Evolutionary conservation across 176 grass and related monocot species (phyloP).

Genomic region (Cymbopogon citratus): DNA sequence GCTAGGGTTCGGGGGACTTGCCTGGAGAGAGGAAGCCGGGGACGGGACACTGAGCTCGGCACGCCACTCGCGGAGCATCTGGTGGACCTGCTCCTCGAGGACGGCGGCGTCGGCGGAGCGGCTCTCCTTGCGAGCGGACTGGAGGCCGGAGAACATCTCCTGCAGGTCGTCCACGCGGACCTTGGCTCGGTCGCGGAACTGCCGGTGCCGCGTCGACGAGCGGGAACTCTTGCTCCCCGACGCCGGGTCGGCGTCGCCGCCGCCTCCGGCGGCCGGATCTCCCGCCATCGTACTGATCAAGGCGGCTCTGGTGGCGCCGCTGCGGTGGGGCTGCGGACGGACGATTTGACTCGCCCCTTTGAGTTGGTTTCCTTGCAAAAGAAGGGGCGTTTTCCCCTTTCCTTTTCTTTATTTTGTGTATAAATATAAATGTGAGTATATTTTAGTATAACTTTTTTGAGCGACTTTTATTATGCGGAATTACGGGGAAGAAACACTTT

Average conservation of each 20-base stretch:
- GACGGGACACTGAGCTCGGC: constrained; percentile 77
- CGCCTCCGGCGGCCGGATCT: constrained; percentile 21
- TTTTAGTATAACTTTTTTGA: no score
- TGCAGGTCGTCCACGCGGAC: constrained; percentile 84
- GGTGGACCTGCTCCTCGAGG: constrained; percentile 85
- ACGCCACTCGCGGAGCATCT: constrained; percentile 91
- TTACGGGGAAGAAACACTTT: not conserved
- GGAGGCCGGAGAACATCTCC: constrained; percentile 83
- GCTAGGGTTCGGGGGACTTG: constrained; percentile 32
- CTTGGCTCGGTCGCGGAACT: constrained; percentile 86
- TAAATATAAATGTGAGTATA: not conserved
- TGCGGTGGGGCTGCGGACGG: not conserved
- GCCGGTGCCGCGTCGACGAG: constrained; percentile 55
- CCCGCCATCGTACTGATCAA: constrained; percentile 33
- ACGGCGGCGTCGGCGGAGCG: constrained; percentile 69
- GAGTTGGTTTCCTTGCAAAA: not conserved
- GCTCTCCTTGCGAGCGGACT: constrained; percentile 81
- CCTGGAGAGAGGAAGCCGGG: constrained; percentile 76
- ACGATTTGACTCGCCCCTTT: not conserved
- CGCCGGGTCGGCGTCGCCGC: not conserved
- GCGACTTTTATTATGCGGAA: no score
- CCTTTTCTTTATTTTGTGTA: not conserved
- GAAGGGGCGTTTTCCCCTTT: not conserved
- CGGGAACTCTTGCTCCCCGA: constrained; percentile 46
- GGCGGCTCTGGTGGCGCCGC: not conserved